Percentiles rank a stretch among this genome's conserved stretches.
These are phyloP conservation scores for Hypoxylon sp. DNA, from an alignment of 2,329 filamentous ascomycete genomes.

Conservation along the genomic window DNA sequence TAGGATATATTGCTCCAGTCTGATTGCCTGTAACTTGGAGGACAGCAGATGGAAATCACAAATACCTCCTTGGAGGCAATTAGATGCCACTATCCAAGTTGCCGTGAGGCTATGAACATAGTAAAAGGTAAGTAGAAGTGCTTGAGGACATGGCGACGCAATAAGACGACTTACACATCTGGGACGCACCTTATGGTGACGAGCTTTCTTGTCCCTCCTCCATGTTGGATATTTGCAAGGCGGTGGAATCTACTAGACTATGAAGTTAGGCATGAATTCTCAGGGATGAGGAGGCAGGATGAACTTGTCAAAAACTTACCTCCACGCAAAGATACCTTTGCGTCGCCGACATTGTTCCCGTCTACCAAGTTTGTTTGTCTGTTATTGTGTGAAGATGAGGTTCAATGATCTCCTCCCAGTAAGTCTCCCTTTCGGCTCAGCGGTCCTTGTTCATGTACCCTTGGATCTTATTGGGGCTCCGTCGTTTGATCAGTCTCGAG, in stretches of 20 bases:
- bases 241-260: neutral
- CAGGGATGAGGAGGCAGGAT: neutral
- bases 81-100: no score
- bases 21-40: no score
- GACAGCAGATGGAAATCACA: no score
- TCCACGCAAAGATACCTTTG: neutral
- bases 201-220: neutral
- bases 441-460: no score
- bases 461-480: no score
- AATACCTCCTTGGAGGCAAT: no score
- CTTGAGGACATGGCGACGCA: neutral
- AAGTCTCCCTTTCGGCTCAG: no score
- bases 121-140: neutral
- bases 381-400: no score
- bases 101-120: no score
- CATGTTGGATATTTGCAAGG: neutral
- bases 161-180: neutral
- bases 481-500: no score
- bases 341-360: neutral
- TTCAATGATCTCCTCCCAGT: no score
- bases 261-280: neutral
- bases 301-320: neutral
- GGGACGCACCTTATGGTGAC: neutral
- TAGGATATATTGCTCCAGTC: neutral
- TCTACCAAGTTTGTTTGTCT: neutral